A percentile compares a stretch with the other conserved stretches of the same genome.
phyloP scores from a whole-genome alignment of 208 protist species.

The Vickermania spadyakhi region DNA sequence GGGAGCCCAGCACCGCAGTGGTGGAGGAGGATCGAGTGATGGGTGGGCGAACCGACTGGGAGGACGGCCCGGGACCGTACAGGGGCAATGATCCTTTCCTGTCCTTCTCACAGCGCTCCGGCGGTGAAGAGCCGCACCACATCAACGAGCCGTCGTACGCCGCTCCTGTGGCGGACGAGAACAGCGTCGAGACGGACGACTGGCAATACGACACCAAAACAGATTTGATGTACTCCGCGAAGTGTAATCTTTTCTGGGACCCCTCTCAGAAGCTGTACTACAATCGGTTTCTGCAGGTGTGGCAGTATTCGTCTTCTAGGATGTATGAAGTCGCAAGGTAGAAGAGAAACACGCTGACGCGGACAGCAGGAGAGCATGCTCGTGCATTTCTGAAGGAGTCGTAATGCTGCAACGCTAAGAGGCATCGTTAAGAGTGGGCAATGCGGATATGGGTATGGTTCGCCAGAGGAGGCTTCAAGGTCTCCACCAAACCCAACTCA shows the following conservation, averaged over 20 bases:
- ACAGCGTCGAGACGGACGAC: constrained; percentile 9
- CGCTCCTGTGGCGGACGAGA: neutral
- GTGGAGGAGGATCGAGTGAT: neutral
- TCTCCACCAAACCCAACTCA: no score
- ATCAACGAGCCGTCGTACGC: neutral
- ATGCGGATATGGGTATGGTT: no score
- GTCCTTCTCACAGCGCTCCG: no score
- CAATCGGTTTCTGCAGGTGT: constrained; percentile 9
- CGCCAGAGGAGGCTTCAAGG: no score
- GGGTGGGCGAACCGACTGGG: neutral
- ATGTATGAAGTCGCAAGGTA: neutral
- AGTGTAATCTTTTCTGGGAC: constrained; percentile 26
- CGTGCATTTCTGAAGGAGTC: no score
- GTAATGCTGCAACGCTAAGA: no score
- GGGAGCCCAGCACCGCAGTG: neutral
- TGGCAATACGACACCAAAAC: constrained; percentile 22
- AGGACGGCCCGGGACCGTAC: neutral
- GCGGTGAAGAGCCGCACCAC: neutral
- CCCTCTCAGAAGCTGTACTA: constrained; percentile 14
- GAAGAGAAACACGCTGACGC: no score
- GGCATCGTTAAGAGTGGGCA: no score
- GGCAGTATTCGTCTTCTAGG: constrained; percentile 8
- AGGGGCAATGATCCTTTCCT: no score
- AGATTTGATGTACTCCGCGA: constrained; percentile 20
- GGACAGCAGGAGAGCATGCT: no score